Base-by-base conservation (phyloP, 2,329 filamentous ascomycete genomes). In the Pleoardoris graminearum region DNA sequence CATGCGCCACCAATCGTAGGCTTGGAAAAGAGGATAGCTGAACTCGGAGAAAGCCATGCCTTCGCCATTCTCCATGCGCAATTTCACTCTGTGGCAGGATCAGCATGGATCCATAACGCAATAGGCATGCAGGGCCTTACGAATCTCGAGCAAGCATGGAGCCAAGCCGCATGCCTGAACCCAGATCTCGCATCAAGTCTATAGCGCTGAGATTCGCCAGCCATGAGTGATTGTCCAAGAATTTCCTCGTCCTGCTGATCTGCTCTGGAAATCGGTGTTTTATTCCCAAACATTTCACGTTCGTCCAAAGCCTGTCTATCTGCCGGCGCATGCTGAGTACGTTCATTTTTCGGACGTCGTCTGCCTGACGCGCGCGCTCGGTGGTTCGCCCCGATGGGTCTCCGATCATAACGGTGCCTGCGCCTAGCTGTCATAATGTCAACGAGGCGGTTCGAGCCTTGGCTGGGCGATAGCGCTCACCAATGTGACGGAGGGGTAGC, bases 41-140 rank as follows among this genome's bases (percentile, higher is more conserved):
- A 99, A 96, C 70, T 99, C 94, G 30, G 90, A 87, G 65, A 95
- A 89, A 0, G 92, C 95, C 88, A 99, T 93, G 63, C 94, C 95
- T 58, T 94, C 89, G 32, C 91, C 90, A 48, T 86, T 86, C n/a
- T 83, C 82, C 79, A 97, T 82, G 67, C 91, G 90, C 51, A 85
- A 86, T 74, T 91, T 94, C 49, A 95, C 91, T 29, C 84, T 86
- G 27, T 11, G 44, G 29, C 41, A 30, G 25, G 32, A 38, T 72
- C 43, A 72, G 64, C 7, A n/a, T 48, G 43, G 8, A 8, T 12
- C 21, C 27, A 12, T 5, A 14, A 36, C 12, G 7, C 7, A 16
- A 19, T 4, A 11, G 14, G 14, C 2, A 16, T 7, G 14, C 1
- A 12, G 7, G 7, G 42, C 84, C 89, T 80, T 73, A 91, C 87